Evolutionary conservation across 306 rosid genomes (phyloP), one percentile per base, ranked within the genome.

Genomic region (Castanospermum australe): DNA sequence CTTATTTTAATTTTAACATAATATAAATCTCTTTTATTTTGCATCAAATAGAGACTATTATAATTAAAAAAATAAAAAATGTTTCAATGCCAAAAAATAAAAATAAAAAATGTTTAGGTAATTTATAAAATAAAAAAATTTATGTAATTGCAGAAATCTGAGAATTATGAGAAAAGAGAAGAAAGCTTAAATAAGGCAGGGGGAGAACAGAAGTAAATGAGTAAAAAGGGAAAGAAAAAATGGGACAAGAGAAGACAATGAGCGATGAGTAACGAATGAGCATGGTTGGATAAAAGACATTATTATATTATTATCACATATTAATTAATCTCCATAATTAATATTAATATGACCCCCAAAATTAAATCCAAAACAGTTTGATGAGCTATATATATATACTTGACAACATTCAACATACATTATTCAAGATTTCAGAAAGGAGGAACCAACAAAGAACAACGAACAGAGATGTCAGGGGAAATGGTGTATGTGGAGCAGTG

Each of bases 401-500:
- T 22, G 33, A 28, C 32, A 3, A 3, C 1, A 1, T 28, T 1
- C 32, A 28, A 28, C 1, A 3, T 1, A 24, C 13, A 12, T 13
- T 6, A 33, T 61, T 61, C 5, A 61, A 65, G 17, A 47, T 71
- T 60, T 14, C 20, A 38, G 78, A 73, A 47, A 55, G 13, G 3
- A 56, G 1, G 28, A 2, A 8, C 2, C 6, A 33, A 21, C 2
- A 13, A 10, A 47, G 22, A n/a, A 10, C 48, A 70, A 7, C 52
- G 35, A 17, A 11, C 24, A 35, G 55, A 18, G 39, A 82, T 83
- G 86, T 84, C 92, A 61, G 68, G 68, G 75, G 79, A 63, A 68
- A 39, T 45, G 60, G 81, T 61, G 18, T 77, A 69, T 38, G 92
- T 90, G 5, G 82, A 90, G 75, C 84, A 76, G 10, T 41, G 77